Conservation (phyloP, 2,329 filamentous ascomycete genomes). For the Cercospora janseana region DNA sequence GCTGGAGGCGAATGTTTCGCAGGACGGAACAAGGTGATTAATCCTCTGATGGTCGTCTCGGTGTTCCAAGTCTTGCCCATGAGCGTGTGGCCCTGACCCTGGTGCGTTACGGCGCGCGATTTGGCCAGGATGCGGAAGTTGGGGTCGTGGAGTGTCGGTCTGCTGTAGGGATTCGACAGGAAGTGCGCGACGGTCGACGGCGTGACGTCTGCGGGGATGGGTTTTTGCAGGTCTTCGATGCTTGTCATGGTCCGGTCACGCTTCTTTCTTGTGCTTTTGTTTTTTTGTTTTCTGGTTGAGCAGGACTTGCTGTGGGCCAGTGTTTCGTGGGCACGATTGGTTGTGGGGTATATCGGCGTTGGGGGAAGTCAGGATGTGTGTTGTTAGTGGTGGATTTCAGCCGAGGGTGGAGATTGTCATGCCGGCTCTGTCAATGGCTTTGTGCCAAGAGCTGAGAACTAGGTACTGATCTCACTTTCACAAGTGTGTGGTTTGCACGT, state of each 20-base stretch:
- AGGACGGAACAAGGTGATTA: conserved; percentile 21
- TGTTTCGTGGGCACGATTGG: too few relatives aligned
- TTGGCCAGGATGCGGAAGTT: conserved; percentile 20
- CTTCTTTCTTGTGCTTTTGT: too few relatives aligned
- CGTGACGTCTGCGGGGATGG: conserved; percentile 10
- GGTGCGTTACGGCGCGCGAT: conserved; percentile 22
- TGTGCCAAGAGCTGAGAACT: neutral
- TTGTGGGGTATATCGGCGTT: too few relatives aligned
- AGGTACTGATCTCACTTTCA: neutral
- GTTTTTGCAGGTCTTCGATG: neutral
- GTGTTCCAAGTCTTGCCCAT: conserved; percentile 30
- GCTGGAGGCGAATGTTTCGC: neutral
- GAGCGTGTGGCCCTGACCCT: conserved; percentile 24
- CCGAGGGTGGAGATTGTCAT: neutral
- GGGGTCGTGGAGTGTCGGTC: conserved; percentile 18
- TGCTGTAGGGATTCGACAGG: conserved; percentile 18
- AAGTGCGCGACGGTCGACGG: conserved; percentile 26
- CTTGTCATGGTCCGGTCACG: neutral
- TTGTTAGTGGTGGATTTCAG: neutral
- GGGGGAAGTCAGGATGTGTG: neutral
- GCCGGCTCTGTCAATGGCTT: neutral
- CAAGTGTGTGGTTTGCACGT: too few relatives aligned
- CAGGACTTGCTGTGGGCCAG: too few relatives aligned
- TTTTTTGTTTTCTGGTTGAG: too few relatives aligned
- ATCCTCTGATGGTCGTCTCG: conserved; percentile 18